These are phyloP conservation scores for Lodderomyces jiufengensis DNA, from an alignment of 1,139 yeast species.

Conservation along the genomic window DNA sequence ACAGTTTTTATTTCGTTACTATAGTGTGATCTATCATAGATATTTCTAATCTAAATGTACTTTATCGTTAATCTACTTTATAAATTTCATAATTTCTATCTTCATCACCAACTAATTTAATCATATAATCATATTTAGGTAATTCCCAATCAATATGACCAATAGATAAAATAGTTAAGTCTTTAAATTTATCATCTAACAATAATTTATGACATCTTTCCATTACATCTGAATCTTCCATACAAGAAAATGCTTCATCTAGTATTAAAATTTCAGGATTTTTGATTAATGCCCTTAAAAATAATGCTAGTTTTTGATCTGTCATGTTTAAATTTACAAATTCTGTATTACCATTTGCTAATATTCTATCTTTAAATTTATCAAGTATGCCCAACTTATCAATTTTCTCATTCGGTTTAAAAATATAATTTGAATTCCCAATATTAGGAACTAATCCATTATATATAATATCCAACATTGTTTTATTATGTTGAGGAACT, in stretches of 20 bases:
- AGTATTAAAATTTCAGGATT: constrained; percentile 73
- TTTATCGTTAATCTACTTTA: constrained; percentile 9
- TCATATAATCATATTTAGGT: constrained; percentile 32
- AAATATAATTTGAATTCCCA: constrained; percentile 52
- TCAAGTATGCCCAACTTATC: constrained; percentile 16
- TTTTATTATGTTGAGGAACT: constrained; percentile 53
- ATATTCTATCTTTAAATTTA: constrained; percentile 26
- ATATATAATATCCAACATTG: constrained; percentile 57
- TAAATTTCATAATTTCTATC: constrained; percentile 22
- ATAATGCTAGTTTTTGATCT: constrained; percentile 74
- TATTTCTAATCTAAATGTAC: no score
- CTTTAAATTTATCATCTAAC: constrained; percentile 39
- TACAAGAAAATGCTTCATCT: constrained; percentile 92
- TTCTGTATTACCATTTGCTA: constrained; percentile 25
- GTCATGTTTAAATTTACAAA: constrained; percentile 62
- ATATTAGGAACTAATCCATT: constrained; percentile 63
- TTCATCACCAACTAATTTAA: constrained; percentile 35
- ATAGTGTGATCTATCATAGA: no score
- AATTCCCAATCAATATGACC: constrained; percentile 67
- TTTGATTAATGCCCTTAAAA: constrained; percentile 72
- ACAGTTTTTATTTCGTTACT: no score
- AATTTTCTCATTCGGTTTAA: constrained; percentile 17
- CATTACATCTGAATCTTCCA: constrained; percentile 64
- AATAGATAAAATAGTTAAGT: constrained; percentile 69
- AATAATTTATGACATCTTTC: constrained; percentile 64